A percentile compares a stretch with the other conserved stretches of the same genome.
These are phyloP conservation scores for Pyrenula aspistea DNA, from an alignment of 495 filamentous ascomycete species.

Conservation along the genomic window DNA sequence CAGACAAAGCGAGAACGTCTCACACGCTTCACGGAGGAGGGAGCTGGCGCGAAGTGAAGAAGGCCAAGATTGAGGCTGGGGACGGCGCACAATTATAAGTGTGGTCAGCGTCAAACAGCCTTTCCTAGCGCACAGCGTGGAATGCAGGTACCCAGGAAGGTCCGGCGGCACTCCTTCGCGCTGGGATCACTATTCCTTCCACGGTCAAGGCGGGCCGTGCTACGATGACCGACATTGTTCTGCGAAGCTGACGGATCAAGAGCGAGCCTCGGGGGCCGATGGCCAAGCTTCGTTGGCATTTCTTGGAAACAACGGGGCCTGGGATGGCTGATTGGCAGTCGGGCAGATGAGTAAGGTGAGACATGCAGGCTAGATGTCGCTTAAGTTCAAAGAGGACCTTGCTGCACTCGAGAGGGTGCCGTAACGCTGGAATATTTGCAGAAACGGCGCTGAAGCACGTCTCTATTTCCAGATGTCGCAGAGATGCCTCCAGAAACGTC, in stretches of 20 bases:
- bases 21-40: no score
- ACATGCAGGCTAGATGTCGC: no score
- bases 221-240: no score
- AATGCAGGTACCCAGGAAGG: background rate
- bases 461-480: background rate
- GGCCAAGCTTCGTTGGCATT: background rate
- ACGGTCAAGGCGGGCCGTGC: no score
- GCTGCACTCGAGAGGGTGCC: no score
- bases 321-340: background rate
- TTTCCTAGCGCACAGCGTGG: background rate
- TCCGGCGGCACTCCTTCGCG: no score
- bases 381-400: no score
- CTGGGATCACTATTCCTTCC: no score
- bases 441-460: background rate
- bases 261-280: background rate
- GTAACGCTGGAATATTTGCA: no score
- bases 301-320: background rate
- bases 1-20: background rate
- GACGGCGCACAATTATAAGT: background rate
- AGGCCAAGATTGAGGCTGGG: background rate
- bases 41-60: background rate
- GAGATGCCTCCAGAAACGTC: background rate
- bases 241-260: no score
- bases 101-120: background rate
- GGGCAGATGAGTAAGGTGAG: background rate